Evolutionary conservation across 768 basidiomycete species (phyloP), one percentile per base, ranked within the genome.

Genomic region (Pluteus cervinus): DNA sequence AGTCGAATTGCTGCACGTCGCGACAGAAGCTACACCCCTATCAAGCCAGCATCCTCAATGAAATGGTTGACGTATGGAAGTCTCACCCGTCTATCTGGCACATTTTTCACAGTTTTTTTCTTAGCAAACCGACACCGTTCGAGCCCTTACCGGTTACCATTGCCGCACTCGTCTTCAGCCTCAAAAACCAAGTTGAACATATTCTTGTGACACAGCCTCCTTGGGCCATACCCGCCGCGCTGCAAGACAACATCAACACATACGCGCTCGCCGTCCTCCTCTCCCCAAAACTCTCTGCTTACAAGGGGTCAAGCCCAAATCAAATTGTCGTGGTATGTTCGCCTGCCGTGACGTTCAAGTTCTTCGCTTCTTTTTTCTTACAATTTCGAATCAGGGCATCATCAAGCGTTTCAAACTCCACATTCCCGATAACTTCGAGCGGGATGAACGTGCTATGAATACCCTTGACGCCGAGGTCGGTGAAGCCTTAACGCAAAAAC

Each of bases 311-410:
- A 12, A 29, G 36, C 7, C 47, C 51, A 7, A 14, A 33, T n/a
- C 37, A 51, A 12, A 40, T 41, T 41, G 45, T 57, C 24, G 25
- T 57, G 10, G 55, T 54, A 38, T 20, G 45, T 47, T n/a, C 24
- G 18, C 7, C 40, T 23, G 18, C 7, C 18, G 33, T 14, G 29
- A 24, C 24, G 31, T 26, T 9, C 14, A 23, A 17, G 3, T 9
- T 18, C 30, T 12, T 29, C 20, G 24, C 14, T 32, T 16, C n/a
- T n/a, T n/a, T n/a, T n/a, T n/a, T n/a, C n/a, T n/a, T n/a, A n/a
- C n/a, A n/a, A n/a, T n/a, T n/a, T n/a, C n/a, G 23, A 17, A 37
- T 12, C 23, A 54, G 50, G 42, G 37, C 17, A 43, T 54, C 29
- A 38, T 51, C 17, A 43, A 46, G 42, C 37, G 40, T 36, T 20